Conservation (phyloP, 495 filamentous ascomycete genomes). For the Penicillium bialowiezense region DNA sequence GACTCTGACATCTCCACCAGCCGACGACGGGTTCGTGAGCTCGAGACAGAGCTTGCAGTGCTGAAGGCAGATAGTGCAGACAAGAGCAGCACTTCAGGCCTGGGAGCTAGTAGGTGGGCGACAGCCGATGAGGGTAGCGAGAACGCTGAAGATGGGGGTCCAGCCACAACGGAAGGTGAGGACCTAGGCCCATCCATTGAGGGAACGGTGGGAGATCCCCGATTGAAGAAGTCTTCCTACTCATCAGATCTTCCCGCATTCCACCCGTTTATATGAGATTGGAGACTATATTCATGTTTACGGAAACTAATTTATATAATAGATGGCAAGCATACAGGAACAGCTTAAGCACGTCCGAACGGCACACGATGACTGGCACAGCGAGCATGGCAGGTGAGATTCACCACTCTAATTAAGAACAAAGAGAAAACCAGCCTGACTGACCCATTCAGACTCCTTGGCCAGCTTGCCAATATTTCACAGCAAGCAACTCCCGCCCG, state of each 20-base stretch:
- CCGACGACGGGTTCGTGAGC: slow-evolving; percentile 42
- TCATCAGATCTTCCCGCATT: slow-evolving; percentile 34
- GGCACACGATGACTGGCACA: slow-evolving; percentile 45
- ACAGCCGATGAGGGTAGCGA: slow-evolving; percentile 29
- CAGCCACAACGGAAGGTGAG: slow-evolving; percentile 50
- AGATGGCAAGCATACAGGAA: slow-evolving; percentile 53
- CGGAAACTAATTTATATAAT: slow-evolving; percentile 24
- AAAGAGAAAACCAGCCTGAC: background rate
- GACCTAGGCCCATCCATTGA: slow-evolving; percentile 53
- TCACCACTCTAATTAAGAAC: background rate
- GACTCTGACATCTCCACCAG: slow-evolving; percentile 38
- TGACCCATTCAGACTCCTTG: slow-evolving; percentile 33
- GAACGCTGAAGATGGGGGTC: slow-evolving; percentile 33
- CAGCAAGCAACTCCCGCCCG: slow-evolving; percentile 33
- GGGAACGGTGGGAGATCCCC: slow-evolving; percentile 53
- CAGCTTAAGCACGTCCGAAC: slow-evolving; percentile 50
- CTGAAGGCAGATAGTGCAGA: slow-evolving; percentile 31
- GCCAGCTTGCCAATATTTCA: slow-evolving; percentile 40
- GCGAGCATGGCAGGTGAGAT: slow-evolving; percentile 43
- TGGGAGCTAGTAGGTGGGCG: slow-evolving; percentile 45
- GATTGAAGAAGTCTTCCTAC: slow-evolving; percentile 32
- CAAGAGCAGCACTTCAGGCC: slow-evolving; percentile 25
- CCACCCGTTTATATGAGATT: slow-evolving; percentile 34
- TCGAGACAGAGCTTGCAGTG: slow-evolving; percentile 44
- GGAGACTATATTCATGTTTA: slow-evolving; percentile 15